These are phyloP conservation scores for Chalciporus sphaerocephalus DNA, from an alignment of 768 basidiomycete genomes.

Conservation along the genomic window DNA sequence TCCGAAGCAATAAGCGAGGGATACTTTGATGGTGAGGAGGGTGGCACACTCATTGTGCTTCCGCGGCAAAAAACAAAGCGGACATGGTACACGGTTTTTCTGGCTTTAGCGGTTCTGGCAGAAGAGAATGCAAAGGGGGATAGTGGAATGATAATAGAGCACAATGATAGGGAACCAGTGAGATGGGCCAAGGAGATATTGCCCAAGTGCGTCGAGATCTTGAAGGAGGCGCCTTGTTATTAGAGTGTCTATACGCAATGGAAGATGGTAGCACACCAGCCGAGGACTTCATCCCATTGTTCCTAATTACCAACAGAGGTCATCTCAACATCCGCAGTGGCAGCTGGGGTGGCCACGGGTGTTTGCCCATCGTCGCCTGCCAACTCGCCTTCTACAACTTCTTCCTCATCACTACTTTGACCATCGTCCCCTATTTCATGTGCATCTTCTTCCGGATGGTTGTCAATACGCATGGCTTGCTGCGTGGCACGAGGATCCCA, in stretches of 20 bases:
- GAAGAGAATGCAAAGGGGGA: slow-evolving; percentile 30
- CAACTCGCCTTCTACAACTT: slow-evolving; percentile 34
- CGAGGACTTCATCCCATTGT: neutral
- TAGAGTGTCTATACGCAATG: slow-evolving; percentile 7
- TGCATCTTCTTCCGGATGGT: slow-evolving; percentile 11
- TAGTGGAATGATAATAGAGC: slow-evolving; percentile 20
- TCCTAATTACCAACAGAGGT: slow-evolving; percentile 1
- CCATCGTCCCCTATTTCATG: slow-evolving; percentile 27
- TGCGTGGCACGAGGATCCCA: slow-evolving; percentile 55
- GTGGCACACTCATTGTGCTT: slow-evolving; percentile 49
- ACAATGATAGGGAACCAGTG: slow-evolving; percentile 19
- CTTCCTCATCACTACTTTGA: slow-evolving; percentile 38
- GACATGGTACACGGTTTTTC: slow-evolving; percentile 69
- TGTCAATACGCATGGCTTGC: slow-evolving; percentile 6
- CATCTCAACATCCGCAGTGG: slow-evolving; percentile 24
- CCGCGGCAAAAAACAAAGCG: slow-evolving; percentile 70
- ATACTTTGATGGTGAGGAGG: slow-evolving; percentile 46
- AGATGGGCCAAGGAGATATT: slow-evolving; percentile 42
- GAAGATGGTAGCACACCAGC: neutral
- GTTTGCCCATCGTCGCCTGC: slow-evolving; percentile 29
- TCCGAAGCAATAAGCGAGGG: slow-evolving; percentile 54
- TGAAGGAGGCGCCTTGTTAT: slow-evolving; percentile 42
- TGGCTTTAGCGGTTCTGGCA: slow-evolving; percentile 51
- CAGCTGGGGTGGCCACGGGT: slow-evolving; percentile 15
- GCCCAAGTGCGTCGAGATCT: slow-evolving; percentile 35